Evolutionary conservation across 1,139 yeast species (phyloP).

Genomic region (Debaryomyces robertsiae): DNA sequence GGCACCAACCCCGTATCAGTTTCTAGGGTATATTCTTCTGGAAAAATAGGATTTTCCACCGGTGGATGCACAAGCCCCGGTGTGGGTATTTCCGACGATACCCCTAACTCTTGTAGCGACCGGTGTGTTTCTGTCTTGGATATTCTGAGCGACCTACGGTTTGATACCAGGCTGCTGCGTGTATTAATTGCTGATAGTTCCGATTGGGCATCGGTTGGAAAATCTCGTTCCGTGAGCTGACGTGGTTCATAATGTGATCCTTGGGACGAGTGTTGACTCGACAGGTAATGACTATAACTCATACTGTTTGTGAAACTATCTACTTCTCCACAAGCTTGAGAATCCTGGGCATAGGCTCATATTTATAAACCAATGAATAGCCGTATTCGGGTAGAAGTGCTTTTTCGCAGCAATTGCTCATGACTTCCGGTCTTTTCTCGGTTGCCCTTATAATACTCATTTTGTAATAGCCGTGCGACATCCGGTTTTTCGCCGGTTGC

Average conservation of each 20-base stretch:
- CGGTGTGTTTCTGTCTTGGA: slow-evolving; percentile 67
- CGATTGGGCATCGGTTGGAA: slow-evolving; percentile 42
- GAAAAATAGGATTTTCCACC: slow-evolving; percentile 70
- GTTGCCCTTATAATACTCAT: neutral
- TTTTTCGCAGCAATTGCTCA: neutral
- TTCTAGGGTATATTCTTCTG: slow-evolving; percentile 88
- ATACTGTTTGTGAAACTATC: slow-evolving; percentile 1
- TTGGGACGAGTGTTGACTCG: slow-evolving; percentile 2
- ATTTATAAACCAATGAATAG: slow-evolving; percentile 3
- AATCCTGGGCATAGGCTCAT: neutral
- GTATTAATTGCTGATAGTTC: slow-evolving; percentile 29
- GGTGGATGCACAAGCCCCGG: slow-evolving; percentile 67
- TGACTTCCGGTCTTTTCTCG: slow-evolving; percentile 7
- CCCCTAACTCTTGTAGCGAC: slow-evolving; percentile 64
- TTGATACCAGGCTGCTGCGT: slow-evolving; percentile 12
- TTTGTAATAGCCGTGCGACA: slow-evolving; percentile 2
- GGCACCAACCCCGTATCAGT: slow-evolving; percentile 87
- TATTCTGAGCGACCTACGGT: slow-evolving; percentile 13
- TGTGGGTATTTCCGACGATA: slow-evolving; percentile 51
- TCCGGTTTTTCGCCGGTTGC: neutral
- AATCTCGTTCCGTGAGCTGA: slow-evolving; percentile 19
- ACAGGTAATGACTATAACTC: slow-evolving; percentile 1
- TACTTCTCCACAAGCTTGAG: neutral
- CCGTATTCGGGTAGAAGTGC: slow-evolving; percentile 6
- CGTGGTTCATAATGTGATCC: slow-evolving; percentile 4